Evolutionary conservation across 1,284 basidiomycete species (phyloP).

Genomic region (Quambalaria eucalypti): DNA sequence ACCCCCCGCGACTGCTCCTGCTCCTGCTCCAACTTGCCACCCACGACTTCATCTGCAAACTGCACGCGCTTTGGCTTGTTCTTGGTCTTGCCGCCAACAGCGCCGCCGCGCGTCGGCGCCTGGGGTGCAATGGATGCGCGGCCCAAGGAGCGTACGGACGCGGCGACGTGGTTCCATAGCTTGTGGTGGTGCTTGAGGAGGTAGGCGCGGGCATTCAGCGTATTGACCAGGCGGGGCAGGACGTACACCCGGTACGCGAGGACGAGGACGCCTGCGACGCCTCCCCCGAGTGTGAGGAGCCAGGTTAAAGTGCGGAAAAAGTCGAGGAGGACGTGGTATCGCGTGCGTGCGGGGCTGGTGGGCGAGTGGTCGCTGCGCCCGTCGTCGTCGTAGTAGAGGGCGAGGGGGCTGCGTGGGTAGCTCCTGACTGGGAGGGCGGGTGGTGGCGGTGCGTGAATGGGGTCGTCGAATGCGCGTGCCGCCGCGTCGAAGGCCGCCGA

Average conservation of each 20-base stretch:
- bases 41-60: slow-evolving; percentile 22
- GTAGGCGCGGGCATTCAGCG: slow-evolving; percentile 27
- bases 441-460: slow-evolving; percentile 14
- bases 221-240: slow-evolving; percentile 28
- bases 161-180: slow-evolving; percentile 21
- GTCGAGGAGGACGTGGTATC: slow-evolving; percentile 36
- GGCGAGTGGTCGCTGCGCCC: not conserved
- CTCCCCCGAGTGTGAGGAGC: slow-evolving; percentile 38
- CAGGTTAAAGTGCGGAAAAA: slow-evolving; percentile 36
- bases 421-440: slow-evolving; percentile 14
- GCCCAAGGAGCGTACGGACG: slow-evolving; percentile 8
- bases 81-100: slow-evolving; percentile 1
- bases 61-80: slow-evolving; percentile 24
- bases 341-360: not conserved
- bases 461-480: slow-evolving; percentile 27
- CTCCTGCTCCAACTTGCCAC: not conserved
- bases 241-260: slow-evolving; percentile 29
- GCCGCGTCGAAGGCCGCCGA: slow-evolving; percentile 16
- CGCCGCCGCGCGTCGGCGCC: not conserved
- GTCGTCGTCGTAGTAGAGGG: slow-evolving; percentile 26
- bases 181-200: slow-evolving; percentile 28
- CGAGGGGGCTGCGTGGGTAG: slow-evolving; percentile 37
- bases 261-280: slow-evolving; percentile 25
- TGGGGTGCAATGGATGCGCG: slow-evolving; percentile 8
- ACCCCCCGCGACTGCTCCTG: not conserved